Base-by-base conservation (phyloP, 2,329 filamentous ascomycete species). In the Clarireedia sp. region DNA sequence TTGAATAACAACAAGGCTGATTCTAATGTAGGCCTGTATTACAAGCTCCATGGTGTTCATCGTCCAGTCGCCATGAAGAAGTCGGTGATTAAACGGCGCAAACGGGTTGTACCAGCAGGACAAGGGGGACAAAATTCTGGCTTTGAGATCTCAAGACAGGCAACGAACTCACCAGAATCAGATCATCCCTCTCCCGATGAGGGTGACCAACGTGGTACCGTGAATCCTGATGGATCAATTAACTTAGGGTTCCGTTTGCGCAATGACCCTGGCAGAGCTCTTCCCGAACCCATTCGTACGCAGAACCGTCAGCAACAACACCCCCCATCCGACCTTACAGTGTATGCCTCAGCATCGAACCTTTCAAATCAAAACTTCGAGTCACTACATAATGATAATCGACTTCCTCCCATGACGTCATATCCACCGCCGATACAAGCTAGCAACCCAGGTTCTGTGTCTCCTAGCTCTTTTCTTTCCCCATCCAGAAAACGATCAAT, bases 21-120 rank as follows among this genome's bases (percentile, higher is more conserved):
- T 48, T 48, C 26, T 21, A 48, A 5, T n/a, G 8, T 37, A 96
- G 90, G 92, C 4, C 75, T 99, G 3, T 99, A 99, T 71, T 64
- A 95, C 74, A 97, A 97, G 71, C 82, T 99, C 2, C 94, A 99
- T 69, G 91, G 91, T 54, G 85, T 90, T 29, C 92, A 96, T 71
- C 82, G 94, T 43, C 94, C 94, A 0, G 89, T 94, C 5, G 90
- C 90, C n/a, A 97, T 99, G 94, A 99, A 97, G 72, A 97, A 96
- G 71, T 87, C 90, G 3, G 88, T 95, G 24, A 99, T 99, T 70
- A 97, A 99, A 72, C 83, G 94, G 59, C 81, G 94, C 58, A 97
- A 97, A 77, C 85, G 94, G 57, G 90, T 97, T 5, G 91, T 97
- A 44, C 91, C 92, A 17, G 90, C 88, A 17, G 74, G 79, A 48